phyloP scores from a whole-genome alignment of 2,329 filamentous ascomycete species.

The Malbranchea zuffiana region DNA sequence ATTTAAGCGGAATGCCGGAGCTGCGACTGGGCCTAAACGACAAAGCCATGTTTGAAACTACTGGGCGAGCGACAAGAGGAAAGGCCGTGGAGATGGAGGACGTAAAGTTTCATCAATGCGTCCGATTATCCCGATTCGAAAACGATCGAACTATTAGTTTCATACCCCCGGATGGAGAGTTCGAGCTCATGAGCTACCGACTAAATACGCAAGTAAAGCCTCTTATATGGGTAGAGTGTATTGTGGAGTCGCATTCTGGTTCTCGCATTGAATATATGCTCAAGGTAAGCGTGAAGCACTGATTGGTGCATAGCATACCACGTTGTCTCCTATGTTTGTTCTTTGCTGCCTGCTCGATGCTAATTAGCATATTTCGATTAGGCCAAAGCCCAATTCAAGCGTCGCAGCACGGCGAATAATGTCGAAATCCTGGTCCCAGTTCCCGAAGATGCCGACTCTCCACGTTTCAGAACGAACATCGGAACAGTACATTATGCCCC shows the following conservation, averaged over 20 bases:
- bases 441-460: conserved; percentile 91
- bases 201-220: conserved; percentile 98
- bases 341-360: background rate
- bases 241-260: conserved; percentile 90
- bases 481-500: conserved; percentile 95
- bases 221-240: conserved; percentile 95
- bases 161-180: conserved; percentile 95
- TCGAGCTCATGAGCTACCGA: conserved; percentile 98
- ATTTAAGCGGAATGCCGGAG: conserved; percentile 96
- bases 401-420: conserved; percentile 93
- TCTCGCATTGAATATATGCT: conserved; percentile 98
- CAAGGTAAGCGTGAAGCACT: conserved; percentile 47
- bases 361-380: conserved; percentile 24
- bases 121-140: conserved; percentile 88
- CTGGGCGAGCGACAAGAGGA: conserved; percentile 80
- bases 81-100: conserved; percentile 99
- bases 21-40: conserved; percentile 89
- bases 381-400: conserved; percentile 95
- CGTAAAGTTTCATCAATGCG: conserved; percentile 98
- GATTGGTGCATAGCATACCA: background rate
- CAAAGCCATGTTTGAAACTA: conserved; percentile 99
- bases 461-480: conserved; percentile 93
- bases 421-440: conserved; percentile 97
- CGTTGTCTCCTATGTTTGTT: background rate
- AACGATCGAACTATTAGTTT: conserved; percentile 98